Base-by-base conservation (phyloP, 1,139 yeast species). In the Pichia sp. region DNA sequence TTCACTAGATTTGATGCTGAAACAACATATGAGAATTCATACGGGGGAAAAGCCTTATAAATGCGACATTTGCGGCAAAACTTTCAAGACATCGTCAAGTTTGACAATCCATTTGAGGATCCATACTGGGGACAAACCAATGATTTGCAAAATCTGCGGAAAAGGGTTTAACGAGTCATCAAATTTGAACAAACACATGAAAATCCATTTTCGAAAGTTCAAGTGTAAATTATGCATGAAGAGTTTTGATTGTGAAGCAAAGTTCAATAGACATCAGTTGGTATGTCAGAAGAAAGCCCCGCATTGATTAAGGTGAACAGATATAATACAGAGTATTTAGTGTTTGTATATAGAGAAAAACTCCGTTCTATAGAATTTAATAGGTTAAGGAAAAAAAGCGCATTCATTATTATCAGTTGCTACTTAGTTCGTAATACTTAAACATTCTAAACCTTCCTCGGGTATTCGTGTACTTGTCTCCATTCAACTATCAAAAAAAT, bases 161-260 rank as follows among this genome's bases (percentile, higher is more conserved):
- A 87, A 86, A 62, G 67, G 87, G 44, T 92, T 92, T 58, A 82
- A 94, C 49, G 97, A 92, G 60, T 80, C 92, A 39, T 84, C 95
- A 16, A 90, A 92, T 59, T 68, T 90, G 55, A 81, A 87, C 28
- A 92, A 92, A 58, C 98, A 92, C 61, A 76, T 86, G 81, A 83
- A 77, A 57, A 76, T 75, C 2, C 94, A 84, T 59, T 63, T 65
- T 38, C 71, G 79, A 49, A 60, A 64, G 34, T 76, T 61, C 58
- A 69, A 66, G 44, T 81, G 88, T 59, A 67, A 63, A 2, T 52
- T 55, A 11, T 81, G 88, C 58, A 66, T 73, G 8, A 68, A 65
- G 51, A 70, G 73, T 47, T 81, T 79, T 54, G 73, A 73, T 35
- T 67, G 65, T 49, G 70, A 70, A 50, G 57, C 64, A 4, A 66